These are phyloP conservation scores for Auricularia heimuer DNA, from an alignment of 768 basidiomycete genomes.

Conservation along the genomic window DNA sequence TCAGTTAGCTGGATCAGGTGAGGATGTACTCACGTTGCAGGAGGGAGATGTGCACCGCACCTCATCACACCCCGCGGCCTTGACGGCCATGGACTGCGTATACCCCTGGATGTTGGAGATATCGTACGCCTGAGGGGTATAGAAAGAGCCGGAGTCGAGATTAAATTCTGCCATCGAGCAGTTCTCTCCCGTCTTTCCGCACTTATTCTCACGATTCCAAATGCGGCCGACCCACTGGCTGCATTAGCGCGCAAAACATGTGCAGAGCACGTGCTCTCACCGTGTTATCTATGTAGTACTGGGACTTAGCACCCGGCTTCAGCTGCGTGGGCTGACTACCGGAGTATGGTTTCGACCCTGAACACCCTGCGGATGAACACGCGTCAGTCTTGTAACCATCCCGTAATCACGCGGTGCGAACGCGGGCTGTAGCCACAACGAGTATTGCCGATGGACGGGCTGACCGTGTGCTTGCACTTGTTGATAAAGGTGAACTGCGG, in stretches of 20 bases:
- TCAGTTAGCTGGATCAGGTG: background rate
- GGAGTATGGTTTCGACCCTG: conserved; percentile 18
- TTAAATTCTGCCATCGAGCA: conserved; percentile 33
- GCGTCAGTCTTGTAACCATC: background rate
- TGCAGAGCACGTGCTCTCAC: background rate
- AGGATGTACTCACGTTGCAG: background rate
- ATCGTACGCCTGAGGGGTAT: conserved; percentile 28
- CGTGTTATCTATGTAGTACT: background rate
- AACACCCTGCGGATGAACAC: background rate
- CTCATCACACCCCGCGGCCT: conserved; percentile 29
- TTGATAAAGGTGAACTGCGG: conserved; percentile 24
- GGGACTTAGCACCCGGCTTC: conserved; percentile 11
- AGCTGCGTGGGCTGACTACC: conserved; percentile 26
- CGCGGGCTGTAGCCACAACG: conserved; percentile 34
- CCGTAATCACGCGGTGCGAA: background rate
- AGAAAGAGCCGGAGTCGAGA: conserved; percentile 17
- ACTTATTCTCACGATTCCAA: conserved; percentile 28
- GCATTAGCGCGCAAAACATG: conserved; percentile 15
- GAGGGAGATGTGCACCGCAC: conserved; percentile 25
- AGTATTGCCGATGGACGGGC: conserved; percentile 28
- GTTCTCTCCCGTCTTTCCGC: conserved; percentile 29
- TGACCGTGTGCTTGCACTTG: conserved; percentile 22
- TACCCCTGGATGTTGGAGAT: conserved; percentile 37
- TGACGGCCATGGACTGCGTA: conserved; percentile 28
- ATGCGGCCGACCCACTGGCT: conserved; percentile 35